Evolutionary conservation across 2,329 filamentous ascomycete species (phyloP), one percentile per base, ranked within the genome.

Genomic region (Macroventuria anomochaeta): DNA sequence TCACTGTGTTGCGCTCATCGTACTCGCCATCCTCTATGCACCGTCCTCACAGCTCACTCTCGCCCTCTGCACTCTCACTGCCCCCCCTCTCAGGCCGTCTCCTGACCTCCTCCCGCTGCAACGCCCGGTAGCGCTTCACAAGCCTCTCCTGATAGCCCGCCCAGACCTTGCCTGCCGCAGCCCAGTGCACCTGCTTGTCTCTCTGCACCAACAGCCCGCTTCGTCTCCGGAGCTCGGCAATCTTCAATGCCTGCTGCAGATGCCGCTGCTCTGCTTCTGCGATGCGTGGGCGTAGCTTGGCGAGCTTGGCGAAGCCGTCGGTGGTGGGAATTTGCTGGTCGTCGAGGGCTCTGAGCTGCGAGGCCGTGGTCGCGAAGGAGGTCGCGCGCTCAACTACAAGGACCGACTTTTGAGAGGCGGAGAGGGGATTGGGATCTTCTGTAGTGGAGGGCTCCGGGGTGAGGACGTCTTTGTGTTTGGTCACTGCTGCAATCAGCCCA

Each of bases 171-270:
- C 88, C 88, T 62, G 85, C 85, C 10, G 83, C 82, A 40, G 96
- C 77, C 36, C 95, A 80, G 3, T 86, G 85, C 20, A 84, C 78
- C 70, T 92, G 87, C 74, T 93, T 92, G 88, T 91, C 96, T 29
- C 58, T 73, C 72, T 75, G 72, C 49, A 79, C 72, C 10, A 77
- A 39, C 39, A 73, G 62, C 73, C 86, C 89, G 76, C 83, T 93
- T 60, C 81, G 82, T 57, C 76, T 82, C 70, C 85, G 82, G 69
- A 89, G 80, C 70, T 83, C 83, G 18, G 82, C 83, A 57, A 90
- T 83, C 71, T 88, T 85, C 40, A 80, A 79, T 32, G 75, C 74
- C 58, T 91, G 88, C 13, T 83, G 80, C 17, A 82, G 71, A 65
- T 91, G 88, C 3, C 81, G 82, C 0, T 81, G 79, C 58, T 85